These are phyloP conservation scores for Suillus fuscotomentosus DNA, from an alignment of 768 basidiomycete species.

Conservation along the genomic window DNA sequence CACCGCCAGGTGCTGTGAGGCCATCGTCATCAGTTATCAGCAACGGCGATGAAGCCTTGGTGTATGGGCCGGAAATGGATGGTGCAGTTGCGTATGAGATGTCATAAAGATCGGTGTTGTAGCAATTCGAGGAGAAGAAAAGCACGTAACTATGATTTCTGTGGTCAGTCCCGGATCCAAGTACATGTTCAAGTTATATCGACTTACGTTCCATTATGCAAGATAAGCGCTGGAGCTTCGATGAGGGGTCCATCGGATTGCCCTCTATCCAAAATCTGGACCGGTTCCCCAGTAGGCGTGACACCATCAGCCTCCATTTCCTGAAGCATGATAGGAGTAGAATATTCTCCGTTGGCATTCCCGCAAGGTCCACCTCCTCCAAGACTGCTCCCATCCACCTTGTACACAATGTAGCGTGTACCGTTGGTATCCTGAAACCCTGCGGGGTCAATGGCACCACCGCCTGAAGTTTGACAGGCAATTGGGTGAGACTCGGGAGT, in stretches of 20 bases:
- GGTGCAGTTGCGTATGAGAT: slow-evolving; percentile 29
- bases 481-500: slow-evolving; percentile 21
- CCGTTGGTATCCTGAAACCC: slow-evolving; percentile 27
- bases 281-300: slow-evolving; percentile 18
- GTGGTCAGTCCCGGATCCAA: neutral
- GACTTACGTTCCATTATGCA: slow-evolving; percentile 14
- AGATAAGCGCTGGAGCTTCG: slow-evolving; percentile 28
- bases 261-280: slow-evolving; percentile 25
- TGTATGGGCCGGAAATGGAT: slow-evolving; percentile 29
- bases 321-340: slow-evolving; percentile 30
- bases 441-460: slow-evolving; percentile 29
- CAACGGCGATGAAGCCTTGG: slow-evolving; percentile 25
- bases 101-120: slow-evolving; percentile 25
- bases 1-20: slow-evolving; percentile 19
- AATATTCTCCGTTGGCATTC: slow-evolving; percentile 18
- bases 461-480: slow-evolving; percentile 21
- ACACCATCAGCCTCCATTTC: slow-evolving; percentile 24
- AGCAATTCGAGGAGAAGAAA: slow-evolving; percentile 32
- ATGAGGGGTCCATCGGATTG: slow-evolving; percentile 27
- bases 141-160: slow-evolving; percentile 16
- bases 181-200: neutral
- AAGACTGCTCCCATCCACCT: slow-evolving; percentile 28
- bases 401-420: slow-evolving; percentile 23
- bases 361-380: slow-evolving; percentile 27
- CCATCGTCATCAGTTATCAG: slow-evolving; percentile 19